A percentile compares a stretch with the other conserved stretches of the same genome.
These are phyloP conservation scores for Phyllosticta capitalensis DNA, from an alignment of 2,329 filamentous ascomycete species.

Conservation along the genomic window DNA sequence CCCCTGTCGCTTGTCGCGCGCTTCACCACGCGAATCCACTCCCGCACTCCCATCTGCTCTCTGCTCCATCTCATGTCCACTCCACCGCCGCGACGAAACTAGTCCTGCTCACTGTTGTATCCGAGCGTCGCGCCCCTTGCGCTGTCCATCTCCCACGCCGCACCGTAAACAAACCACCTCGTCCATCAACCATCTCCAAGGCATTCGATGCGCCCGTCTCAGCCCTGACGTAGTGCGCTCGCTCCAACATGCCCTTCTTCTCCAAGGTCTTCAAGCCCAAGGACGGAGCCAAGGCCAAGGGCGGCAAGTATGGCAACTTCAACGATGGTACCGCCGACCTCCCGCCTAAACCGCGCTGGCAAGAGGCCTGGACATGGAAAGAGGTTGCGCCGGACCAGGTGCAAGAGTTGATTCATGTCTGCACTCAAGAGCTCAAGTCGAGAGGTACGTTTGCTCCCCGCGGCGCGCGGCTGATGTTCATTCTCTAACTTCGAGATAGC, in stretches of 20 bases:
- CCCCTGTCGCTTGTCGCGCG: conserved; percentile 1
- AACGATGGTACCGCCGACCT: conserved; percentile 31
- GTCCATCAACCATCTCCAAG: not conserved
- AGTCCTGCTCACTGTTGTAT: not conserved
- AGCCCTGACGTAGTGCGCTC: not conserved
- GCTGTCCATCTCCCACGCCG: not conserved
- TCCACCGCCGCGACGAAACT: not conserved
- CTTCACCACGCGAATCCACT: conserved; percentile 5
- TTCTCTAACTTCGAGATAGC: conserved; percentile 41
- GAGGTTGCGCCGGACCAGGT: conserved; percentile 84
- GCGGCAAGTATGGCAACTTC: conserved; percentile 49
- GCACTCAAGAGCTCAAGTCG: conserved; percentile 85
- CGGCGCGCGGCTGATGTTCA: not conserved
- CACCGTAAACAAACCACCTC: not conserved
- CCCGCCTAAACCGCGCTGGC: conserved; percentile 68
- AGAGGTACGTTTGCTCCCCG: conserved; percentile 55
- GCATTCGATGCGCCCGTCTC: not conserved
- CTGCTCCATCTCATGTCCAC: not conserved
- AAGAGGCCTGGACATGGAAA: conserved; percentile 76
- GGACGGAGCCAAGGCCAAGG: conserved; percentile 51
- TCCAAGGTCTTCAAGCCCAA: conserved; percentile 62
- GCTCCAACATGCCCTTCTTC: conserved; percentile 45
- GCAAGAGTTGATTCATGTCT: conserved; percentile 73
- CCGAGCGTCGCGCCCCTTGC: not conserved
- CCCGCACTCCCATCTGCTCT: not conserved